These are phyloP conservation scores for Fusarium chuoi DNA, from an alignment of 2,329 filamentous ascomycete genomes.

Conservation along the genomic window DNA sequence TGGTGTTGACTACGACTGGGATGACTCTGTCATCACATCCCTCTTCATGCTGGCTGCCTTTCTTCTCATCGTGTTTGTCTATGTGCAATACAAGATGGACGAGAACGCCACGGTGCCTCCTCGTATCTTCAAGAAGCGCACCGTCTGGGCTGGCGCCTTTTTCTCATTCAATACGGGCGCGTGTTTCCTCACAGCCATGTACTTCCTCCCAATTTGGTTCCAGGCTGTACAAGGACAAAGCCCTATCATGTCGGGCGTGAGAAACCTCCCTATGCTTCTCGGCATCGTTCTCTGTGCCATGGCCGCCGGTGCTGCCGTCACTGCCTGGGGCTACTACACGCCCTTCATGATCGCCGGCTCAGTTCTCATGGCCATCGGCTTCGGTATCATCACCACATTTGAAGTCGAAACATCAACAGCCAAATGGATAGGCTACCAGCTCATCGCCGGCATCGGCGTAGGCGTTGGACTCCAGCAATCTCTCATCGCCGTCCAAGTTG, in stretches of 20 bases:
- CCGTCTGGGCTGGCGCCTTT: conserved; percentile 50
- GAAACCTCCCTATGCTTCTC: conserved; percentile 54
- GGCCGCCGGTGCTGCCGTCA: conserved; percentile 49
- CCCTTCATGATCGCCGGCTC: conserved; percentile 55
- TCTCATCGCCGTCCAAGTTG: conserved; percentile 56
- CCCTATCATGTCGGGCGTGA: conserved; percentile 53
- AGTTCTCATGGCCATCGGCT: conserved; percentile 50
- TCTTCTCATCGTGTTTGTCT: conserved; percentile 50
- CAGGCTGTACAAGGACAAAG: conserved; percentile 55
- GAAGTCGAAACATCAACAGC: conserved; percentile 45
- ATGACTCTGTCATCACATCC: conserved; percentile 36
- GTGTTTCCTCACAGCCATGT: conserved; percentile 47
- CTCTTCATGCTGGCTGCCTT: conserved; percentile 48
- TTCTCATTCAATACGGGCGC: conserved; percentile 54
- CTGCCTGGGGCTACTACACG: conserved; percentile 56
- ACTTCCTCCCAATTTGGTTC: conserved; percentile 59
- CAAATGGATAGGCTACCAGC: conserved; percentile 59
- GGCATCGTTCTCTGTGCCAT: conserved; percentile 50
- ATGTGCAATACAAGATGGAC: conserved; percentile 51
- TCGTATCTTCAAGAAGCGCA: conserved; percentile 53
- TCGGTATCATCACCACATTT: conserved; percentile 57
- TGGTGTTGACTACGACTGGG: conserved; percentile 50
- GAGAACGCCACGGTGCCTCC: conserved; percentile 58
- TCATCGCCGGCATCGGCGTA: conserved; percentile 48
- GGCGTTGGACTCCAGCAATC: conserved; percentile 58